Conservation (phyloP, 352 stramenopile genomes). For the Phytophthora sojae region DNA sequence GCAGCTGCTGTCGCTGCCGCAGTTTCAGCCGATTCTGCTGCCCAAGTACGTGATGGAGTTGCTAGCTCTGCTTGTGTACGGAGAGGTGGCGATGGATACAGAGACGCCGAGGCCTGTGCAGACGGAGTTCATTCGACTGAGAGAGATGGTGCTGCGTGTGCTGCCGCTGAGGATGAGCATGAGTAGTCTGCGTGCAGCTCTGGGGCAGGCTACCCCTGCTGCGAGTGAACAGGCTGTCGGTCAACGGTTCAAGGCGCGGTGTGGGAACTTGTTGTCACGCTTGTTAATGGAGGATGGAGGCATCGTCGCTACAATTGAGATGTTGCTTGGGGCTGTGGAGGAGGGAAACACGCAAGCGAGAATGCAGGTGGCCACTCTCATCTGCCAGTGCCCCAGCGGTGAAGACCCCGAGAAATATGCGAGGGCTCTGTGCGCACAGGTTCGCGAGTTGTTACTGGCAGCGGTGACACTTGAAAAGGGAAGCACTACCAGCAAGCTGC, state of each 20-base stretch:
- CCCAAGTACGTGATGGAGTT: conserved; percentile 84
- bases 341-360: conserved; percentile 88
- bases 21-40: conserved; percentile 81
- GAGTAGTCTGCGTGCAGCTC: conserved; percentile 71
- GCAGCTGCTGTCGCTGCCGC: conserved; percentile 67
- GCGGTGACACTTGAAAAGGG: conserved; percentile 45
- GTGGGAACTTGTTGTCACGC: conserved; percentile 62
- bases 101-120: conserved; percentile 16
- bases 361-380: conserved; percentile 81
- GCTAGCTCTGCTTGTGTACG: conserved; percentile 72
- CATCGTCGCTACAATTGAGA: conserved; percentile 84
- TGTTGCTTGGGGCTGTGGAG: conserved; percentile 77
- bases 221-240: conserved; percentile 24
- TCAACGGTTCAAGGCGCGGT: conserved; percentile 68
- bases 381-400: conserved; percentile 69
- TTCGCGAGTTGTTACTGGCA: conserved; percentile 58
- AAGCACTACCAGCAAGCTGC: conserved; percentile 70
- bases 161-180: conserved; percentile 79
- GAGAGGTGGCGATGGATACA: conserved; percentile 39
- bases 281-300: conserved; percentile 77
- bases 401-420: conserved; percentile 57
- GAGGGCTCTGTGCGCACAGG: conserved; percentile 56
- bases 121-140: conserved; percentile 47
- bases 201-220: conserved; percentile 52
- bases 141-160: conserved; percentile 51